These are phyloP conservation scores for Athelia psychrophila DNA, from an alignment of 1,284 basidiomycete species.

Conservation along the genomic window DNA sequence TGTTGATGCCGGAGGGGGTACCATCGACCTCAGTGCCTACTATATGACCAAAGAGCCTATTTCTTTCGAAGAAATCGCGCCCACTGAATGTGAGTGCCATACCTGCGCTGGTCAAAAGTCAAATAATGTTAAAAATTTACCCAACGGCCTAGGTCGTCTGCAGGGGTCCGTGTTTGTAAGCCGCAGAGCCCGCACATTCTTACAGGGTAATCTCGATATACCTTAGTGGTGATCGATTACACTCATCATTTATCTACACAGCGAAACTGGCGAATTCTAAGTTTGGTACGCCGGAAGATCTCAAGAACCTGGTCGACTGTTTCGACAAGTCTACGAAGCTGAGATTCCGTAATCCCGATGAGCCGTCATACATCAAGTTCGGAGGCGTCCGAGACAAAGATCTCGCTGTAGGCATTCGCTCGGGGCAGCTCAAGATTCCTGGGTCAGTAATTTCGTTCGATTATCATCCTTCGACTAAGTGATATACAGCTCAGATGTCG, in stretches of 20 bases:
- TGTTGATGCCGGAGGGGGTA: conserved; percentile 51
- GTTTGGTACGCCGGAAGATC: conserved; percentile 24
- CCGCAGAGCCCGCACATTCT: conserved; percentile 26
- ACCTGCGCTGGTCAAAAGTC: not conserved
- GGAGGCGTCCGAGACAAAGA: conserved; percentile 36
- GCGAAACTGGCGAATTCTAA: conserved; percentile 31
- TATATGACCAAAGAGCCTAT: conserved; percentile 17
- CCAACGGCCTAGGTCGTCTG: conserved; percentile 21
- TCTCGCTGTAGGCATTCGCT: conserved; percentile 31
- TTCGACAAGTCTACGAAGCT: conserved; percentile 42
- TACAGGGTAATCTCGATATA: conserved; percentile 24
- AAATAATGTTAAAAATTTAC: not conserved
- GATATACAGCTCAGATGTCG: conserved; percentile 23
- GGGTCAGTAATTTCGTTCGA: conserved; percentile 26
- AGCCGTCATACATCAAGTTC: conserved; percentile 38
- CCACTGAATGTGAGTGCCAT: conserved; percentile 24
- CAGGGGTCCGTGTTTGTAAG: conserved; percentile 33
- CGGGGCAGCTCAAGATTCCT: conserved; percentile 34
- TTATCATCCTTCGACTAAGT: not conserved
- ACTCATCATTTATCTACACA: conserved; percentile 11
- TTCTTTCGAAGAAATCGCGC: conserved; percentile 27
- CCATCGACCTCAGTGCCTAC: conserved; percentile 38
- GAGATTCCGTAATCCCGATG: conserved; percentile 31
- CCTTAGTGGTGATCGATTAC: conserved; percentile 1
- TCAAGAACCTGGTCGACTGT: conserved; percentile 30